Conservation (phyloP, 106 monocot species). For the Dioscorea alata region DNA sequence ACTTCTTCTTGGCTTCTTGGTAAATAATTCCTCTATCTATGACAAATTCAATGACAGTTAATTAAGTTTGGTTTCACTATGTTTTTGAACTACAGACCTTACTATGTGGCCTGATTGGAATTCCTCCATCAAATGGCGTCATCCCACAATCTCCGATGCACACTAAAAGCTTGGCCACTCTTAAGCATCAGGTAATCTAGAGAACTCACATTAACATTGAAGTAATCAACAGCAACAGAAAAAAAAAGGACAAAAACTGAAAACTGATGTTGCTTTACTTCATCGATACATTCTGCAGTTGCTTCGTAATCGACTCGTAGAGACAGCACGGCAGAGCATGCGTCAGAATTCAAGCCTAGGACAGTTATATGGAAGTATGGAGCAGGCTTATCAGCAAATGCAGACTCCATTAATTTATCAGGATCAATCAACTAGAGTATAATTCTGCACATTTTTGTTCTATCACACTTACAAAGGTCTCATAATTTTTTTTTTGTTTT, state of each 20-base stretch:
- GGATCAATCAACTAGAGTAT: constrained; percentile 39
- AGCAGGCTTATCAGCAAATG: constrained; percentile 77
- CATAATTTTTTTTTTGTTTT: too few relatives aligned
- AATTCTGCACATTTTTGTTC: not conserved
- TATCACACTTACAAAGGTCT: not conserved
- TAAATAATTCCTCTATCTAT: constrained; percentile 5
- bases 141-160: constrained; percentile 94
- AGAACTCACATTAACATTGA: not conserved
- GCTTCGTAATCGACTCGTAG: constrained; percentile 56
- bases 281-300: constrained; percentile 22
- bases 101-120: constrained; percentile 75
- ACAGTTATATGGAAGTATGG: constrained; percentile 73
- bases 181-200: constrained; percentile 70
- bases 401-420: constrained; percentile 79
- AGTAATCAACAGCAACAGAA: not conserved
- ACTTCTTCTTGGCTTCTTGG: constrained; percentile 59
- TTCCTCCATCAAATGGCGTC: constrained; percentile 84
- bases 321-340: constrained; percentile 57
- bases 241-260: not conserved
- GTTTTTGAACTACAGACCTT: constrained; percentile 40
- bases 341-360: constrained; percentile 67
- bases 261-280: not conserved
- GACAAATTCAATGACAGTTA: not conserved
- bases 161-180: constrained; percentile 78
- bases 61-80: not conserved